phyloP scores from a whole-genome alignment of 169 alveolate genomes.

The Plasmodium relictum region DNA sequence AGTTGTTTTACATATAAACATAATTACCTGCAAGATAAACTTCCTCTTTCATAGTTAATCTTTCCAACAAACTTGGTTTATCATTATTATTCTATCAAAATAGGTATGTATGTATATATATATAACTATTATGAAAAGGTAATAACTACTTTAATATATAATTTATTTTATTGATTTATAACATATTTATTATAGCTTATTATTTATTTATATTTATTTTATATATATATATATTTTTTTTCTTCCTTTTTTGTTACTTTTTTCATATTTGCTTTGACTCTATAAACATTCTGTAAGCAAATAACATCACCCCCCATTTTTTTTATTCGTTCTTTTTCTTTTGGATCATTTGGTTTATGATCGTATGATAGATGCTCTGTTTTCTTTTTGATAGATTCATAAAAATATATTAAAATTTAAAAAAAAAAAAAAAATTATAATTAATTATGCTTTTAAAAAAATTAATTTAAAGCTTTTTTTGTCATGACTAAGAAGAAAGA shows the following conservation, averaged over 20 bases:
- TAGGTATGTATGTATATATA: background rate
- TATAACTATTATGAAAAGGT: background rate
- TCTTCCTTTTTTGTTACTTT: slow-evolving; percentile 23
- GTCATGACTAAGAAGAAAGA: background rate
- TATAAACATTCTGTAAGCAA: slow-evolving; percentile 67
- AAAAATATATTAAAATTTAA: background rate
- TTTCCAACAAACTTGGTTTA: slow-evolving; percentile 37
- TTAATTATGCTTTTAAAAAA: background rate
- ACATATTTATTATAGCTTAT: background rate
- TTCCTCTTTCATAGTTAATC: slow-evolving; percentile 55
- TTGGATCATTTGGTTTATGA: slow-evolving; percentile 76
- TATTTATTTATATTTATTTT: slow-evolving; percentile 1
- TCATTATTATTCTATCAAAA: background rate
- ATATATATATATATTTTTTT: background rate
- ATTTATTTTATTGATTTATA: too few species aligned
- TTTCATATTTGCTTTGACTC: slow-evolving; percentile 60
- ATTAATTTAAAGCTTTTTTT: background rate
- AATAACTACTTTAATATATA: too few species aligned
- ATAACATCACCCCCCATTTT: slow-evolving; percentile 76
- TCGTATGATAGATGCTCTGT: slow-evolving; percentile 46
- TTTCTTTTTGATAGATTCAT: slow-evolving; percentile 3
- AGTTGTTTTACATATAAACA: background rate
- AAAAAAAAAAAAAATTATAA: background rate
- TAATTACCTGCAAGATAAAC: slow-evolving; percentile 71
- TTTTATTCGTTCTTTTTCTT: slow-evolving; percentile 72